These are phyloP conservation scores for Lachnellula arida DNA, from an alignment of 2,329 filamentous ascomycete genomes.

Conservation along the genomic window DNA sequence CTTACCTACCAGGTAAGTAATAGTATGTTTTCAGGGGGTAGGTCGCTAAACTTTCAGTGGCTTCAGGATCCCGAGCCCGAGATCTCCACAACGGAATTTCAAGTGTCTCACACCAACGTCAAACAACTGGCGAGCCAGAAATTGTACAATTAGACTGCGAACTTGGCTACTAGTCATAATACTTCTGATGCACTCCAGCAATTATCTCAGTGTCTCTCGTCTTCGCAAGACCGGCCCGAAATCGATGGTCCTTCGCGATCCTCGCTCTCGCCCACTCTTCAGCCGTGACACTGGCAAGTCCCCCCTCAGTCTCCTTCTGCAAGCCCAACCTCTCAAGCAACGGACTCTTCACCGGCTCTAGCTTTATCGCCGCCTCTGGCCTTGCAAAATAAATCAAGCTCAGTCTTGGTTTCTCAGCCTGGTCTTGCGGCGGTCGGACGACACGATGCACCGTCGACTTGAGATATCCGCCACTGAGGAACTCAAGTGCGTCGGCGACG, in stretches of 20 bases:
- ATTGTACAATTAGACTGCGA: no score
- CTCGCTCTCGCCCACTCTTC: conserved; percentile 38
- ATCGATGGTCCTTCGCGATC: conserved; percentile 20
- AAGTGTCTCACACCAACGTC: no score
- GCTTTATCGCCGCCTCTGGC: conserved; percentile 15
- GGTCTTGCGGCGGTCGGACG: conserved; percentile 29
- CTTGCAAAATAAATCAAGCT: conserved; percentile 41
- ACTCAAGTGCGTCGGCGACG: conserved; percentile 43
- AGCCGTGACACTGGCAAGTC: conserved; percentile 37
- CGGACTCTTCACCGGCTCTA: conserved; percentile 26
- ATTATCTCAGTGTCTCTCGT: conserved; percentile 16
- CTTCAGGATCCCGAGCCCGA: no score
- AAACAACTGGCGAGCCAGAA: no score
- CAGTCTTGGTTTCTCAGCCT: conserved; percentile 36
- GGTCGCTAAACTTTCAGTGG: no score
- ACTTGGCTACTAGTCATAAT: conserved; percentile 26
- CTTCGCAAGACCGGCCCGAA: conserved; percentile 11
- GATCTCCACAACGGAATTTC: no score
- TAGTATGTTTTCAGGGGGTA: no score
- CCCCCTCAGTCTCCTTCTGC: conserved; percentile 25
- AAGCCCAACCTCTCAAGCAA: conserved; percentile 27
- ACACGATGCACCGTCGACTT: conserved; percentile 39
- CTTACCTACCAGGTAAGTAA: no score
- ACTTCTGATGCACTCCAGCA: conserved; percentile 18
- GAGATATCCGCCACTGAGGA: conserved; percentile 43